Conservation (phyloP, 2,329 filamentous ascomycete genomes). For the Metarhizium brunneum region DNA sequence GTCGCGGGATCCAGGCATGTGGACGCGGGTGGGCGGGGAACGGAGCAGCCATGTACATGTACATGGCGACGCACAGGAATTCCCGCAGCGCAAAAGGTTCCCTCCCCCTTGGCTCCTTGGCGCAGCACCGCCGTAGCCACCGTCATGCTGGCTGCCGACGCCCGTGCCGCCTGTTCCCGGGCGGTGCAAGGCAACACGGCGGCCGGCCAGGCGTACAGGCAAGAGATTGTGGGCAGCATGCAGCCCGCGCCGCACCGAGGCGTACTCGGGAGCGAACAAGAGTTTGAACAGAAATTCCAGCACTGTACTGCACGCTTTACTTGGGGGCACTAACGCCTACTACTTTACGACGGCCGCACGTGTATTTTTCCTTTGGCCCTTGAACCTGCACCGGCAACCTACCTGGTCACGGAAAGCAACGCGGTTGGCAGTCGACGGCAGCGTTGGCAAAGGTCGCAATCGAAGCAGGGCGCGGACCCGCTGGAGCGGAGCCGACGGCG, state of each 20-base stretch:
- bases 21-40: no score
- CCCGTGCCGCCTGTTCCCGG: constrained; percentile 2
- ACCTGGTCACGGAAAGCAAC: background rate
- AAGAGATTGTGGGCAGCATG: background rate
- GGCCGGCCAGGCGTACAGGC: background rate
- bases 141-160: background rate
- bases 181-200: background rate
- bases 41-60: no score
- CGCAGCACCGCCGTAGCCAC: background rate
- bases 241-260: background rate
- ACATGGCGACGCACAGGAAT: no score
- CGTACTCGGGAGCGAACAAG: background rate
- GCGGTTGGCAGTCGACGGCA: background rate
- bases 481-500: constrained; percentile 15
- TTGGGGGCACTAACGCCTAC: no score
- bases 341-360: no score
- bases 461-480: constrained; percentile 1
- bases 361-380: no score
- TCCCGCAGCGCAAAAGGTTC: background rate
- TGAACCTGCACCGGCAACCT: no score
- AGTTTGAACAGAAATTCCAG: background rate
- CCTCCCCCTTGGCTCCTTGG: background rate
- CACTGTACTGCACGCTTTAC: no score
- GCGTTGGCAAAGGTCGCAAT: background rate
- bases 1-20: no score